These are phyloP conservation scores for Backusella morwellensis DNA, from an alignment of 192 early-diverging fungal species.

Conservation along the genomic window DNA sequence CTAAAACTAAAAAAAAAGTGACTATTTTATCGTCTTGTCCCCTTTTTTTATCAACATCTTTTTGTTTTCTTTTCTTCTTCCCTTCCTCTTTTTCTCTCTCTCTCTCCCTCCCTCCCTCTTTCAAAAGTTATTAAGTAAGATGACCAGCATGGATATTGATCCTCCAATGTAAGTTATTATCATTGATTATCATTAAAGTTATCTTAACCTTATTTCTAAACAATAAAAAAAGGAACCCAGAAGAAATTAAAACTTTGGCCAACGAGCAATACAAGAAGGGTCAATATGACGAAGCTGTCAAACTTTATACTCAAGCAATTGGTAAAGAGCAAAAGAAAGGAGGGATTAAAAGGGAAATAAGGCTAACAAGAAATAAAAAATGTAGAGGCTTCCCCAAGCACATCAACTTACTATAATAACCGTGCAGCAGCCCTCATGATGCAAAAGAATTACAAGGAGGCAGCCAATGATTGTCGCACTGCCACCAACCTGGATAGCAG, in stretches of 20 bases:
- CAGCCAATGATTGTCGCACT: slow-evolving; percentile 60
- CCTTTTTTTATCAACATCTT: background rate
- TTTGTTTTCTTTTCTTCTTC: slow-evolving; percentile 1
- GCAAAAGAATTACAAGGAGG: slow-evolving; percentile 57
- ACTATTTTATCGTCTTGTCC: background rate
- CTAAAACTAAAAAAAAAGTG: background rate
- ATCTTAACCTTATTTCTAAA: background rate
- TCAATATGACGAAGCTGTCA: slow-evolving; percentile 64
- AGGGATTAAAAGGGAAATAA: background rate
- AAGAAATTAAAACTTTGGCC: slow-evolving; percentile 66
- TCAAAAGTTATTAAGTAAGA: background rate
- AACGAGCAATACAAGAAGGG: slow-evolving; percentile 70
- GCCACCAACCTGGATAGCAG: slow-evolving; percentile 57
- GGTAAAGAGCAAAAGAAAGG: slow-evolving; percentile 34
- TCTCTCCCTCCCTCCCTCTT: background rate
- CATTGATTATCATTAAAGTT: background rate
- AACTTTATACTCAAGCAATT: slow-evolving; percentile 69
- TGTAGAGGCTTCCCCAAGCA: slow-evolving; percentile 53
- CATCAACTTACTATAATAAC: slow-evolving; percentile 72
- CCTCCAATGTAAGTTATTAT: background rate
- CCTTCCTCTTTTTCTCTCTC: background rate
- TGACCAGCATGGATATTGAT: background rate
- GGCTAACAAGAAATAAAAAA: slow-evolving; percentile 1
- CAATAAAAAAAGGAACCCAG: slow-evolving; percentile 42
- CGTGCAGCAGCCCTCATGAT: slow-evolving; percentile 79